Evolutionary conservation across 164 flowering plant species (phyloP), one percentile per base, ranked within the genome.

Genomic region (Tinospora cordifolia): DNA sequence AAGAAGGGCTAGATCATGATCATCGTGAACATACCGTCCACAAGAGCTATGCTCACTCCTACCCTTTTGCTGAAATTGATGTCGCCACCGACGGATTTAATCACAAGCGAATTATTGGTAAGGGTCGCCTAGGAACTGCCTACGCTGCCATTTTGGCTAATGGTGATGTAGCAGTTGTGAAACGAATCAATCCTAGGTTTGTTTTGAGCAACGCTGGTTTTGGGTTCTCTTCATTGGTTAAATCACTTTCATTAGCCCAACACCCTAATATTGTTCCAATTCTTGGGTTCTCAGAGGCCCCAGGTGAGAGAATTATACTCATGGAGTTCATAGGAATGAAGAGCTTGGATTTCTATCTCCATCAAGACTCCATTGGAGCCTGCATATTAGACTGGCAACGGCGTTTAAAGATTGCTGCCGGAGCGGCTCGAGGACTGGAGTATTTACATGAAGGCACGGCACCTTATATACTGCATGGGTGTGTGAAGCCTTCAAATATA

Each of bases 261-360:
- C 92, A 91, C 68, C 93, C 92, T 0, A 76, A 91, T 62, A 44
- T 91, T 17, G 87, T 90, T 0, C 81, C 92, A 11, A 83, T 91
- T 6, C 3, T 85, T 27, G 97, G 93, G 26, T 87, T 71, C 63
- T 84, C 90, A 0, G 87, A 91, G 78, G 97, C 86, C 1, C 93
- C 95, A 0, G 97, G 97, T 1, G 97, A 91, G 80, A 81, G 95
- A 74, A 84, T 91, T 51, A 75, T 91, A 8, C 40, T 91, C 0
- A 83, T 68, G 84, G 93, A 91, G 79, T 80, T 80, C 65, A 75
- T 77, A 38, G 80, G 86, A 26, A 78, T 79, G 84, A 84, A 75
- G 47, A 86, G 88, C 71, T 79, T 91, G 77, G 90, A 88, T 3
- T 85, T 76, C 70, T 86, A 82, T 62, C 70, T 91, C 63, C 90